A percentile compares a stretch with the other conserved stretches of the same genome.
These are phyloP conservation scores for Juncus inflexus DNA, from an alignment of 176 grass and related monocot genomes.

Conservation along the genomic window DNA sequence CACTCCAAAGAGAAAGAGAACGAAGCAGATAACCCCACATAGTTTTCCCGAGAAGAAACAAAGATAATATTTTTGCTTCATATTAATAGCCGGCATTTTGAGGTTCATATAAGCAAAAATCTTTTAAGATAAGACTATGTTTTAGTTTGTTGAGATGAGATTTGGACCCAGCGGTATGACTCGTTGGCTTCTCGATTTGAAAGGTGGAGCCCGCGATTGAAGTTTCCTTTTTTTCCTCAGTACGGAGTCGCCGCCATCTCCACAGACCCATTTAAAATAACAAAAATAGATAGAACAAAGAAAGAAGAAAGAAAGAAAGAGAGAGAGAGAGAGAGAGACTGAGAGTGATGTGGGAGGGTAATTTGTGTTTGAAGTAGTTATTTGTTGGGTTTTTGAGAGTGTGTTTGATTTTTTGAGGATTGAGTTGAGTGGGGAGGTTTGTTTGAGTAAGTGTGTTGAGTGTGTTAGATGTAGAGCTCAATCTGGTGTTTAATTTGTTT, in stretches of 20 bases:
- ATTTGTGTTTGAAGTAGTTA: constrained; percentile 5
- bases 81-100: too few species aligned
- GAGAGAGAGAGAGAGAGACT: constrained; percentile 5
- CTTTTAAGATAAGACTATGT: too few species aligned
- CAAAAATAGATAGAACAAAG: background rate
- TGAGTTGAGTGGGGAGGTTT: background rate
- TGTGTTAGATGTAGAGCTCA: too few species aligned
- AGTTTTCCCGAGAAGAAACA: too few species aligned
- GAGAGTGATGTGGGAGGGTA: background rate
- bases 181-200: background rate
- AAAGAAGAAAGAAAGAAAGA: background rate
- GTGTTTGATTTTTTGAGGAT: constrained; percentile 3
- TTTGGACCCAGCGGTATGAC: too few species aligned
- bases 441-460: too few species aligned
- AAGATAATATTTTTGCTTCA: too few species aligned
- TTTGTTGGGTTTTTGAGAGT: constrained; percentile 14
- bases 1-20: too few species aligned
- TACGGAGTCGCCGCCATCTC: constrained; percentile 15
- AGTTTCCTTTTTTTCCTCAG: background rate
- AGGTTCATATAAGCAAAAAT: too few species aligned
- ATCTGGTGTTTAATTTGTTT: too few species aligned
- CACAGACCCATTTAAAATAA: constrained; percentile 3
- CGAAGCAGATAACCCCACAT: too few species aligned
- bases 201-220: background rate
- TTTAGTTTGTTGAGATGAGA: too few species aligned